phyloP scores from a whole-genome alignment of 2,329 filamentous ascomycete species.

The Pyrenochaeta sp. region DNA sequence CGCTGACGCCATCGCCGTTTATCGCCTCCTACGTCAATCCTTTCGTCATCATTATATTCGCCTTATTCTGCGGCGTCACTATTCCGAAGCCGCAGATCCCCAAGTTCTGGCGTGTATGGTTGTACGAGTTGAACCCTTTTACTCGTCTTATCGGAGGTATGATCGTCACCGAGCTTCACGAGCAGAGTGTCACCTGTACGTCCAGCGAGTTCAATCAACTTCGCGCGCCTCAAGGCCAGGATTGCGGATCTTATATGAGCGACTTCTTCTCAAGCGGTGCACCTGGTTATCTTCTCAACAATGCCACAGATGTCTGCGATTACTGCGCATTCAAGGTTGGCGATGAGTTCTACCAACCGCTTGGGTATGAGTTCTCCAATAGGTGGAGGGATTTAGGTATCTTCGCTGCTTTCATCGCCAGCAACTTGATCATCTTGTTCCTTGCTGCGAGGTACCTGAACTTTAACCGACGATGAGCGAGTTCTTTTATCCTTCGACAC shows the following conservation, averaged over 20 bases:
- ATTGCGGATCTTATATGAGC: slow-evolving; percentile 79
- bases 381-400: slow-evolving; percentile 88
- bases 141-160: slow-evolving; percentile 83
- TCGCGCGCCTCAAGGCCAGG: slow-evolving; percentile 69
- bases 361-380: slow-evolving; percentile 71
- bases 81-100: slow-evolving; percentile 82
- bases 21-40: slow-evolving; percentile 83
- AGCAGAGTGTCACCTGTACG: slow-evolving; percentile 68
- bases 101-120: slow-evolving; percentile 78
- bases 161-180: slow-evolving; percentile 79
- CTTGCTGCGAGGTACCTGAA: slow-evolving; percentile 62
- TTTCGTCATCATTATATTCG: slow-evolving; percentile 68
- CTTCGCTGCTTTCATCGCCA: slow-evolving; percentile 76
- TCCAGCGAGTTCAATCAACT: slow-evolving; percentile 72
- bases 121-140: slow-evolving; percentile 85
- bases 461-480: slow-evolving; percentile 51
- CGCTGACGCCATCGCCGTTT: slow-evolving; percentile 79
- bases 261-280: slow-evolving; percentile 74
- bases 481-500: not conserved
- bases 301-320: slow-evolving; percentile 71
- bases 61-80: slow-evolving; percentile 87
- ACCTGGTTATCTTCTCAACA: slow-evolving; percentile 74
- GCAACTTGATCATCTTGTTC: slow-evolving; percentile 74
- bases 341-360: slow-evolving; percentile 77
- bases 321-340: slow-evolving; percentile 85